Evolutionary conservation across 176 grass and related monocot species (phyloP).

Genomic region (Themeda triandra): DNA sequence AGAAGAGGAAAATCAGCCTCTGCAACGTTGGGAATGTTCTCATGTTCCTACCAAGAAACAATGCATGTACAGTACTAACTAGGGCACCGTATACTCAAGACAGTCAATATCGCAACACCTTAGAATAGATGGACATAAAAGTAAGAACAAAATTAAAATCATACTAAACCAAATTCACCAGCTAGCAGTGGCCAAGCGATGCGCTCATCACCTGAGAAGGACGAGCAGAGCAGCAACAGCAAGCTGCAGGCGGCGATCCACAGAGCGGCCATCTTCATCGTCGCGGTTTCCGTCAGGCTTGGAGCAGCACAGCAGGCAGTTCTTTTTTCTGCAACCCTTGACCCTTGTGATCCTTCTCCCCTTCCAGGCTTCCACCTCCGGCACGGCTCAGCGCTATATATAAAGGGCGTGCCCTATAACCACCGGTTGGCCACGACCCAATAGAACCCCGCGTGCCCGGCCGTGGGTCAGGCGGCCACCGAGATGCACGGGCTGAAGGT

Average conservation of each 20-base stretch:
- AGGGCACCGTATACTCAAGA: background rate
- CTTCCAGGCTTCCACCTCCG: too few species aligned
- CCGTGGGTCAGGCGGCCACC: too few species aligned
- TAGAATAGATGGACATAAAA: background rate
- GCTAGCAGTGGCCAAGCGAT: background rate
- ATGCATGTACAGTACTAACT: background rate
- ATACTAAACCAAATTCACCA: background rate
- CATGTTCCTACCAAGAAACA: background rate
- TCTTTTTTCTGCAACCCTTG: background rate
- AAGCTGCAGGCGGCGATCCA: conserved; percentile 30
- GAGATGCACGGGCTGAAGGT: background rate
- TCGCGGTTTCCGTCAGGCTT: background rate
- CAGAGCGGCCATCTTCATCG: background rate
- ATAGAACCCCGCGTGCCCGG: too few species aligned
- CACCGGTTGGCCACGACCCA: conserved; percentile 3
- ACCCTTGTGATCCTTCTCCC: too few species aligned
- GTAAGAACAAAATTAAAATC: background rate
- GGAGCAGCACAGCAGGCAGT: background rate
- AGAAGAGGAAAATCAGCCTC: background rate
- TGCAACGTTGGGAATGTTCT: too few species aligned
- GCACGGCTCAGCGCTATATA: too few species aligned
- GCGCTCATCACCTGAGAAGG: conserved; percentile 24
- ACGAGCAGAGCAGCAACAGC: background rate
- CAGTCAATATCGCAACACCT: background rate
- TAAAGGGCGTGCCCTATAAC: background rate